A percentile compares a stretch with the other conserved stretches of the same genome.
phyloP scores from a whole-genome alignment of 2,329 filamentous ascomycete genomes.

The Saccharata proteae region DNA sequence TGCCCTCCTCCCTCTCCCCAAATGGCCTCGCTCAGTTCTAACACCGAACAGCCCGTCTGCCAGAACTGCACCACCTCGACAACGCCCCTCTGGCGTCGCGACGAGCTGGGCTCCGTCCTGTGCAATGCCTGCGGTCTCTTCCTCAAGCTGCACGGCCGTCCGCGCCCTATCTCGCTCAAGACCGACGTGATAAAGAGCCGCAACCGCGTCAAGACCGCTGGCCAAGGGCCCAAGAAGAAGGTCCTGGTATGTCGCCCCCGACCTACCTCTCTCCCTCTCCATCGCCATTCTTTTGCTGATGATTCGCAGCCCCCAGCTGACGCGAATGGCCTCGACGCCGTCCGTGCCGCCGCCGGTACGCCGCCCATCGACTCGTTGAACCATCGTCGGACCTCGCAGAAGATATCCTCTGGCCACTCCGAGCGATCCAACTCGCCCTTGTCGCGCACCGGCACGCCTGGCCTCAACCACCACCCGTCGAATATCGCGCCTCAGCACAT shows the following conservation, averaged over 20 bases:
- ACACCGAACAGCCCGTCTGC: constrained; percentile 69
- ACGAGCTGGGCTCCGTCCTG: constrained; percentile 88
- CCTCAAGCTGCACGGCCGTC: constrained; percentile 87
- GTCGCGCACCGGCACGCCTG: constrained; percentile 67
- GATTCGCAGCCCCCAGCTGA: constrained; percentile 15
- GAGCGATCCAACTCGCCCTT: constrained; percentile 69
- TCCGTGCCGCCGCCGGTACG: constrained; percentile 11
- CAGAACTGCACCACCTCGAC: constrained; percentile 94
- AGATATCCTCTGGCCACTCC: constrained; percentile 57
- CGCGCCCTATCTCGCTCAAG: constrained; percentile 91
- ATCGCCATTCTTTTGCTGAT: background rate
- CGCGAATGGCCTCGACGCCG: constrained; percentile 40
- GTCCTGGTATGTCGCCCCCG: constrained; percentile 37
- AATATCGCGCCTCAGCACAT: constrained; percentile 63
- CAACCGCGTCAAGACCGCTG: constrained; percentile 88
- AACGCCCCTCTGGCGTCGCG: constrained; percentile 91
- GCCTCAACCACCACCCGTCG: constrained; percentile 51
- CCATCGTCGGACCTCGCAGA: constrained; percentile 57
- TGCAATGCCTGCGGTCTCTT: constrained; percentile 98
- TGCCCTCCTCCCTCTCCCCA: constrained; percentile 11
- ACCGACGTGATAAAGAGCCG: constrained; percentile 99
- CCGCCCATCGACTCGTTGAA: constrained; percentile 38
- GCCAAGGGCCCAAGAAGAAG: constrained; percentile 71
- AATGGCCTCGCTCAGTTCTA: constrained; percentile 11
- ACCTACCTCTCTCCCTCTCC: background rate